These are phyloP conservation scores for Corynespora cassiicola DNA, from an alignment of 2,329 filamentous ascomycete species.

Conservation along the genomic window DNA sequence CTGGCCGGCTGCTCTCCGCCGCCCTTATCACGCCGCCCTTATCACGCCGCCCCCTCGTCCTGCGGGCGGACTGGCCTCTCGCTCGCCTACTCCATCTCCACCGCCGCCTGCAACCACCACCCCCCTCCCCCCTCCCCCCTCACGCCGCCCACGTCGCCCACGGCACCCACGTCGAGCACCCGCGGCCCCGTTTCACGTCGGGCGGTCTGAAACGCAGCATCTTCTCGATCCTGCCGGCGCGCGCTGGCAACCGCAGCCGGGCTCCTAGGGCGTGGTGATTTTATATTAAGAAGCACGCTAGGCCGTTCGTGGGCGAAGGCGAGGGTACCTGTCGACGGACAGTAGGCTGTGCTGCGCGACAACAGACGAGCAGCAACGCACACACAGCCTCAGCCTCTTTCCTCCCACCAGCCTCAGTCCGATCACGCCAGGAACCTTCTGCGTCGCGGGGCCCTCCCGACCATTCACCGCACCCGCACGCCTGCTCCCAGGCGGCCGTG, in stretches of 20 bases:
- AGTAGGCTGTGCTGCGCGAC: conserved; percentile 17
- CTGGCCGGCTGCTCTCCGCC: too few relatives aligned
- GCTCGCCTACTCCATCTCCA: conserved; percentile 4
- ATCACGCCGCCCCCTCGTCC: too few relatives aligned
- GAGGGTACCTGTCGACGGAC: too few relatives aligned
- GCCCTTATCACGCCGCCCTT: too few relatives aligned
- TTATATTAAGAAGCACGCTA: neutral
- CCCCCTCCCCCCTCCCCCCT: conserved; percentile 1
- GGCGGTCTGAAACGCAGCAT: conserved; percentile 25
- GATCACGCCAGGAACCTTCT: conserved; percentile 22
- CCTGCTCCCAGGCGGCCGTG: too few relatives aligned
- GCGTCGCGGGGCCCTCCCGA: conserved; percentile 21
- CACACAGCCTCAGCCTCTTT: conserved; percentile 29
- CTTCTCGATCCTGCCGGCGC: conserved; percentile 2
- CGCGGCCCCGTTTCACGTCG: conserved; percentile 22
- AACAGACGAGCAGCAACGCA: conserved; percentile 22
- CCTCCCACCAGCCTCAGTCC: conserved; percentile 35
- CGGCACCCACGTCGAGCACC: conserved; percentile 8
- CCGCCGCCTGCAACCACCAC: neutral
- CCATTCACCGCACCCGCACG: conserved; percentile 32
- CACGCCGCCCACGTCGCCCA: conserved; percentile 3
- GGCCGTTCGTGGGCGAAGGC: conserved; percentile 1
- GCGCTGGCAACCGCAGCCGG: conserved; percentile 19
- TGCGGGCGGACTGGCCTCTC: too few relatives aligned
- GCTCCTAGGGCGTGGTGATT: conserved; percentile 13